These are phyloP conservation scores for Suhomyces vadensis DNA, from an alignment of 805 yeast species.

Conservation along the genomic window DNA sequence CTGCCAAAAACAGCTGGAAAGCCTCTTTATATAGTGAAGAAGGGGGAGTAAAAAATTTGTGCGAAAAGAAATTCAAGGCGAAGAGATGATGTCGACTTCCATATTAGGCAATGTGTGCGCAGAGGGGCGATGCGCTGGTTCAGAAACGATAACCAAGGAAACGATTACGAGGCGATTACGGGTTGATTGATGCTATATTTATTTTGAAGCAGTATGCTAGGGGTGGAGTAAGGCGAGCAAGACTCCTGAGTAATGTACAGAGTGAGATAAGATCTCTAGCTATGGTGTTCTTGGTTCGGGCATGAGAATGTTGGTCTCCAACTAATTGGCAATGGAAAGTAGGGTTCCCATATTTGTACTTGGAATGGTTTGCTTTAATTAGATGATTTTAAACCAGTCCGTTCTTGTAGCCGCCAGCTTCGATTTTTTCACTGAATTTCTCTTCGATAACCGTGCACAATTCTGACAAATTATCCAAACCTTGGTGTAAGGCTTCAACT, in stretches of 20 bases:
- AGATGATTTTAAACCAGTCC: conserved; percentile 16
- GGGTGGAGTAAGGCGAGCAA: too few relatives aligned
- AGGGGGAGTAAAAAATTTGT: conserved; percentile 4
- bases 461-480: conserved; percentile 79
- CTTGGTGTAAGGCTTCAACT: conserved; percentile 88
- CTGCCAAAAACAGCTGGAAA: neutral
- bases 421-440: conserved; percentile 68
- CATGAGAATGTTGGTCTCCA: too few relatives aligned
- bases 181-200: neutral
- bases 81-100: conserved; percentile 11
- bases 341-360: too few relatives aligned
- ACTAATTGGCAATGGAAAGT: too few relatives aligned
- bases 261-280: conserved; percentile 1
- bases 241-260: conserved; percentile 1
- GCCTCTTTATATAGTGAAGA: conserved; percentile 7
- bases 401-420: conserved; percentile 52
- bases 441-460: conserved; percentile 83
- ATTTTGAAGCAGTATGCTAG: conserved; percentile 2
- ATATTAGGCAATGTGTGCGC: conserved; percentile 7
- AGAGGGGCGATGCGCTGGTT: neutral
- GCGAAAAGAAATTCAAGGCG: conserved; percentile 8
- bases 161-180: neutral
- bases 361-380: too few relatives aligned
- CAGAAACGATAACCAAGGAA: neutral
- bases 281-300: too few relatives aligned